Percentiles rank a stretch among this genome's conserved stretches.
phyloP scores from a whole-genome alignment of 1,139 yeast species.

The Taphrina pruni region DNA sequence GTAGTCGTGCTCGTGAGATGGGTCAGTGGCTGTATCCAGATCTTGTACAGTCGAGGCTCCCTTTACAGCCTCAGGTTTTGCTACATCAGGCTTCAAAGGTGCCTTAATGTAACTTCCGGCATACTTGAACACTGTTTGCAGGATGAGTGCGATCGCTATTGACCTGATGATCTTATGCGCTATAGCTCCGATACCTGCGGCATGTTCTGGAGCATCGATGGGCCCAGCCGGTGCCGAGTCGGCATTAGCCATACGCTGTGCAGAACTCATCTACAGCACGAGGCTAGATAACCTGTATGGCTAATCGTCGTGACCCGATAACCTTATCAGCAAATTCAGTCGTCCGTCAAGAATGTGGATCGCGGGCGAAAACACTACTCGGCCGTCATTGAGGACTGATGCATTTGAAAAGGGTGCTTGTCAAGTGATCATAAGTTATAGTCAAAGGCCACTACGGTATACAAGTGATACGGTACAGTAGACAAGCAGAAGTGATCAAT shows the following conservation, averaged over 20 bases:
- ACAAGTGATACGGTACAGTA: too few species aligned
- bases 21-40: conserved; percentile 25
- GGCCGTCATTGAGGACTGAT: too few species aligned
- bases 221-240: conserved; percentile 15
- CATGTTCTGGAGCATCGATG: conserved; percentile 19
- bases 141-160: conserved; percentile 29
- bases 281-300: too few species aligned
- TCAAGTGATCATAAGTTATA: too few species aligned
- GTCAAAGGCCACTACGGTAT: too few species aligned
- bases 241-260: conserved; percentile 25
- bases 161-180: conserved; percentile 22
- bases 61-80: conserved; percentile 25
- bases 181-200: conserved; percentile 8
- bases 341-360: not conserved
- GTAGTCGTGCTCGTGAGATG: conserved; percentile 31
- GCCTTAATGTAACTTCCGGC: conserved; percentile 34
- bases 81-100: conserved; percentile 25
- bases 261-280: conserved; percentile 12
- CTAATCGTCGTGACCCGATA: too few species aligned
- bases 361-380: not conserved
- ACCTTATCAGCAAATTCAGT: too few species aligned
- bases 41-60: conserved; percentile 32
- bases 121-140: conserved; percentile 18
- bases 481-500: too few species aligned
- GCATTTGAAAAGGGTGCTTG: too few species aligned